Evolutionary conservation across 768 basidiomycete genomes (phyloP), one percentile per base, ranked within the genome.

Genomic region (Lactifluus echinatus): DNA sequence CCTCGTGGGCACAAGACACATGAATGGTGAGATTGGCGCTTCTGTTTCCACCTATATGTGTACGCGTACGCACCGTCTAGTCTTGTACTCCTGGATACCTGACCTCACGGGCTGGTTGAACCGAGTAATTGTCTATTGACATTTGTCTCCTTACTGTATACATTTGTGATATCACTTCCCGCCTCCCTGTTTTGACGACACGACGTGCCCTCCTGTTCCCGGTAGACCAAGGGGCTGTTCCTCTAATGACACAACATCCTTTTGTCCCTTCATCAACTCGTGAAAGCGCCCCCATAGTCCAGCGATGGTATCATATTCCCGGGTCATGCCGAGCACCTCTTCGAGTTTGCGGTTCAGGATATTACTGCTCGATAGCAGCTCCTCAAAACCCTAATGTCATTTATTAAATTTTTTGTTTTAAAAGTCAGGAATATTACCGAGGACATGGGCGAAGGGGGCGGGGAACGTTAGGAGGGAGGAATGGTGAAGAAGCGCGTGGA

Each of bases 291-390:
- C 78, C 91, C 92, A 94, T 48, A 96, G 74, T 2, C 81, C 76
- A 3, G 93, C 89, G 40, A 94, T 90, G 2, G 87, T 93, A 50
- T 87, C 82, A 68, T 95, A 93, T 75, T 94, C 93, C 56, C 83
- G 84, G 5, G 93, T 93, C 82, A 95, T 94, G 10, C 89, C 89
- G 24, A 87, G 73, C 2, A 93, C 91, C 67, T 96, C 92, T 70
- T 97, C 93, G 17, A 95, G 78, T 67, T 92, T 93, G 60, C 93
- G 82, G 68, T 95, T 95, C 21, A 93, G 73, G 26, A 80, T 80
- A 66, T 97, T 97, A 57, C 87, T 85, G 8, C 88, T 84, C 4
- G 85, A 85, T 17, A 97, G 73, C 3, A 95, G 70, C 60, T 93
- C 89, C 66, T 95, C 93, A 66, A 95, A 95, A 19, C 85, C 88